Evolutionary conservation across 257 asterid species (phyloP).

Genomic region (Nicotiana undulata): DNA sequence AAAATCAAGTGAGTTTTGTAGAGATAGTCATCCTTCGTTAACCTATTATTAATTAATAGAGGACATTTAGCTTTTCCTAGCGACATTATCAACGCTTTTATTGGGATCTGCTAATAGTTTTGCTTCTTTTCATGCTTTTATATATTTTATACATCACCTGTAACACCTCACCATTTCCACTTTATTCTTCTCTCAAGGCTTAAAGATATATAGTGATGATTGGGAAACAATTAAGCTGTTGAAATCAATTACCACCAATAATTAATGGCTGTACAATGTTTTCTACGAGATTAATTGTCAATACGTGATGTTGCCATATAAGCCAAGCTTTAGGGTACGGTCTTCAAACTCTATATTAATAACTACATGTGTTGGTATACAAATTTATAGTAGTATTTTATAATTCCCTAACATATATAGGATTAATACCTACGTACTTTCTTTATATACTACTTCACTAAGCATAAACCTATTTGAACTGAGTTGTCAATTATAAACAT

Average conservation of each 20-base stretch:
- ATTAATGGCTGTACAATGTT: not conserved
- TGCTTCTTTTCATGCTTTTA: not conserved
- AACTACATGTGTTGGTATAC: not conserved
- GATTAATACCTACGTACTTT: not conserved
- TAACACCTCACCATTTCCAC: not conserved
- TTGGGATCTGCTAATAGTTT: slow-evolving; percentile 2
- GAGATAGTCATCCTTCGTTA: not conserved
- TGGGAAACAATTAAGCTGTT: not conserved
- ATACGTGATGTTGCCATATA: not conserved
- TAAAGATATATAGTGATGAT: not conserved
- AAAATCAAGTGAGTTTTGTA: slow-evolving; percentile 50
- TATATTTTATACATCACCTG: not conserved
- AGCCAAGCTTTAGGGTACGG: no score
- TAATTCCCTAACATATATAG: not conserved
- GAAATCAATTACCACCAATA: not conserved
- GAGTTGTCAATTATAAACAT: not conserved
- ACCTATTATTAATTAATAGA: not conserved
- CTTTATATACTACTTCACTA: no score
- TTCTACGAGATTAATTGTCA: not conserved
- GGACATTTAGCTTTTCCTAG: not conserved
- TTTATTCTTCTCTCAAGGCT: not conserved
- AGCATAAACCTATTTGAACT: not conserved
- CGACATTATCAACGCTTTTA: not conserved
- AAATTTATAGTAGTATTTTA: not conserved
- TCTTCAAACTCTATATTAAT: no score